These are phyloP conservation scores for Eimeria tenella DNA, from an alignment of 169 alveolate species.

Conservation along the genomic window DNA sequence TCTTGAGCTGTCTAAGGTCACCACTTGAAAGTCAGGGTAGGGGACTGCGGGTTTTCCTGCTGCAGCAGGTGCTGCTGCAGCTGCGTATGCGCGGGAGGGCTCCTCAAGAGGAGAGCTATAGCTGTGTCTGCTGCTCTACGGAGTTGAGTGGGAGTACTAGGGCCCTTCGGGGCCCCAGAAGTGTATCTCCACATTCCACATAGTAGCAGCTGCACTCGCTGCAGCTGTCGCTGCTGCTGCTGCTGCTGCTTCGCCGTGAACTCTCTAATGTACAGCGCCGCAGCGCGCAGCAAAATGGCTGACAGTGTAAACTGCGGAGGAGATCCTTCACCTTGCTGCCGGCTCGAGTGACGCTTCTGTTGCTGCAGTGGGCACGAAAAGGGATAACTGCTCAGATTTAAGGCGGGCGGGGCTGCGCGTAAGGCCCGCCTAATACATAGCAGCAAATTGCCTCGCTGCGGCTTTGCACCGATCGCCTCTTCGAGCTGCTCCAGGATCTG, in stretches of 20 bases:
- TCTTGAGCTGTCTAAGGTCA: too few relatives aligned
- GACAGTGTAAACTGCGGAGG: neutral
- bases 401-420: neutral
- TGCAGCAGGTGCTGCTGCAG: slow-evolving; percentile 25
- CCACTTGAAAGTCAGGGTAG: too few relatives aligned
- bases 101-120: neutral
- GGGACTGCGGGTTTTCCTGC: neutral
- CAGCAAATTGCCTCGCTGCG: neutral
- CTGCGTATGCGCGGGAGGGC: slow-evolving; percentile 1
- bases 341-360: neutral
- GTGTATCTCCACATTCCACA: neutral
- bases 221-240: slow-evolving; percentile 41
- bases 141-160: neutral
- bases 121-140: slow-evolving; percentile 36
- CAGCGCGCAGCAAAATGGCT: neutral
- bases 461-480: neutral
- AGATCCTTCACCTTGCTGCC: slow-evolving; percentile 5
- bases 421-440: neutral
- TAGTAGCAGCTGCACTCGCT: neutral
- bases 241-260: neutral
- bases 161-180: neutral
- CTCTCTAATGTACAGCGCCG: neutral
- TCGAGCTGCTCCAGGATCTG: neutral
- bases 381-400: neutral
- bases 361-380: slow-evolving; percentile 36